Evolutionary conservation across 208 protist genomes (phyloP).

Genomic region (Crithidia fasciculata): DNA sequence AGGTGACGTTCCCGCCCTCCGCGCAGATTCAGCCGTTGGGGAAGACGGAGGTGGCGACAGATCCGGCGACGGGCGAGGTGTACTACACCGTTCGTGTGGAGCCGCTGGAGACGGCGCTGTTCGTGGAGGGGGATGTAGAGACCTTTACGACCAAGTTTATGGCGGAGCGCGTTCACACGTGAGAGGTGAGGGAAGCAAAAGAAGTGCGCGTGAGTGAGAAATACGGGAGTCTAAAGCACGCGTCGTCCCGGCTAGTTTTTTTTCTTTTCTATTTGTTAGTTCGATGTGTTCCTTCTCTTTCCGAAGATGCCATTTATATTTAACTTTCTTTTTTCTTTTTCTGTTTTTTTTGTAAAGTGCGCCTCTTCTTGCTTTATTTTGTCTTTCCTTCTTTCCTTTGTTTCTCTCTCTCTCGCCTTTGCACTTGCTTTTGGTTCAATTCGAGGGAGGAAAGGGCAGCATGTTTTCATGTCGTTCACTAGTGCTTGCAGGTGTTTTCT

Average conservation of each 20-base stretch:
- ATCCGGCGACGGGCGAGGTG: conserved; percentile 47
- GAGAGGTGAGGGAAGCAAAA: background rate
- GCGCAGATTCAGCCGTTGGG: conserved; percentile 49
- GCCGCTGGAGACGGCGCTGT: conserved; percentile 63
- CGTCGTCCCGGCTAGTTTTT: background rate
- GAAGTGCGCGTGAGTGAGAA: too few relatives aligned
- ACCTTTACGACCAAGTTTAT: conserved; percentile 76
- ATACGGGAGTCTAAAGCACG: background rate
- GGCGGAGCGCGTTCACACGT: conserved; percentile 33
- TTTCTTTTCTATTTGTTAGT: conserved; percentile 1
- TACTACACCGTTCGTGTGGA: conserved; percentile 55
- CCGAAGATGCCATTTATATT: background rate
- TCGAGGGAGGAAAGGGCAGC: background rate
- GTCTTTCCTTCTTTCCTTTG: conserved; percentile 1
- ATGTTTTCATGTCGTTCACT: too few relatives aligned
- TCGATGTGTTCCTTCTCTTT: background rate
- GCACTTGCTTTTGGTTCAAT: background rate
- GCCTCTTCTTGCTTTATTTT: background rate
- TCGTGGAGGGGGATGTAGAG: conserved; percentile 61
- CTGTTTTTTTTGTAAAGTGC: background rate
- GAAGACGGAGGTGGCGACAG: conserved; percentile 29
- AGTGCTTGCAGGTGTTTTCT: background rate
- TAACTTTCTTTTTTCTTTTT: conserved; percentile 5
- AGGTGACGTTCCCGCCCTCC: conserved; percentile 46
- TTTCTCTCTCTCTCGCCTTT: background rate